Evolutionary conservation across 352 stramenopile species (phyloP).

Genomic region (Globisporangium abappressorium): DNA sequence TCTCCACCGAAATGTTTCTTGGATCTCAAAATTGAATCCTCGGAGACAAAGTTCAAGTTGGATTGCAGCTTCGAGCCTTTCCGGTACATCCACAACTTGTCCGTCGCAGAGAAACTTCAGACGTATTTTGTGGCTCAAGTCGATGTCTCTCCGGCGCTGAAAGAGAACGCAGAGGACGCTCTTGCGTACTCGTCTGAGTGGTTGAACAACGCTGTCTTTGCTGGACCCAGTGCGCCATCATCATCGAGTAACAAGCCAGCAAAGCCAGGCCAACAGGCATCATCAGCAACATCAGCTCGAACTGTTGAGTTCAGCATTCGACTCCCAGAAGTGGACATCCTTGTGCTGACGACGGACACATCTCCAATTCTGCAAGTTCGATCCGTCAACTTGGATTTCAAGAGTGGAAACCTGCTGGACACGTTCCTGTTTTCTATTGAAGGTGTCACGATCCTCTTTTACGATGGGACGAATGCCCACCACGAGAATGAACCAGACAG

Average conservation of each 20-base stretch:
- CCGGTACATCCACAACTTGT: slow-evolving; percentile 70
- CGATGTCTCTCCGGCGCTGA: slow-evolving; percentile 38
- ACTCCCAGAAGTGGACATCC: slow-evolving; percentile 63
- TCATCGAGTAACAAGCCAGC: neutral
- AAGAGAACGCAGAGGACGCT: slow-evolving; percentile 53
- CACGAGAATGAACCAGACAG: neutral
- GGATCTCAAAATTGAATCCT: slow-evolving; percentile 54
- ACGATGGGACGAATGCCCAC: slow-evolving; percentile 29
- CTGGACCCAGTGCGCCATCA: slow-evolving; percentile 11
- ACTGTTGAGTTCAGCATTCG: slow-evolving; percentile 50
- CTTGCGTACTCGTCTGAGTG: slow-evolving; percentile 46
- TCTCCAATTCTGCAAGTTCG: slow-evolving; percentile 67
- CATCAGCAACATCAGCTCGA: slow-evolving; percentile 1
- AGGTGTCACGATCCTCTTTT: slow-evolving; percentile 55
- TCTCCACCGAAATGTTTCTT: slow-evolving; percentile 33
- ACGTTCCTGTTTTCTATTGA: slow-evolving; percentile 61
- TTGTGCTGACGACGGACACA: slow-evolving; percentile 56
- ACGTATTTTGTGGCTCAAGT: slow-evolving; percentile 61
- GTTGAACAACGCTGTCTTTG: slow-evolving; percentile 54
- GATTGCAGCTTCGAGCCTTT: slow-evolving; percentile 61
- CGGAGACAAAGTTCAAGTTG: slow-evolving; percentile 51
- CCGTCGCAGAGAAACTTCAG: slow-evolving; percentile 57
- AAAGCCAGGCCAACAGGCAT: neutral
- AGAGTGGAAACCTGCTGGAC: slow-evolving; percentile 43
- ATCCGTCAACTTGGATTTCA: slow-evolving; percentile 49